A percentile compares a stretch with the other conserved stretches of the same genome.
Evolutionary conservation across 805 yeast species (phyloP).

Genomic region (Myxozyma neotropica): DNA sequence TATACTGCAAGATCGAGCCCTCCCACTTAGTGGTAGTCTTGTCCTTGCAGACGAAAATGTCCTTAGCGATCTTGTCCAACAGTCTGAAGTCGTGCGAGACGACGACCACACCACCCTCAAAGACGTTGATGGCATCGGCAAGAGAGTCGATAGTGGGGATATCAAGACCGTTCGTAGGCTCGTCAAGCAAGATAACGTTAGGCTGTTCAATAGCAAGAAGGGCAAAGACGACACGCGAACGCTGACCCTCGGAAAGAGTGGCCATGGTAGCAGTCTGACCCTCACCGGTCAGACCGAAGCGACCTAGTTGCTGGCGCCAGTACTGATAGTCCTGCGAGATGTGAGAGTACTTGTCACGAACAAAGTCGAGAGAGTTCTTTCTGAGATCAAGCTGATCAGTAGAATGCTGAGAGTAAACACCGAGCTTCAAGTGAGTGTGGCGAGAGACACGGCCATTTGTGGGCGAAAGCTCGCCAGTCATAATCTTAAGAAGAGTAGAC

Average conservation of each 20-base stretch:
- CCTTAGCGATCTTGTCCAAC: slow-evolving; percentile 95
- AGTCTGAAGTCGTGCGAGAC: slow-evolving; percentile 99
- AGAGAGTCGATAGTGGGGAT: slow-evolving; percentile 97
- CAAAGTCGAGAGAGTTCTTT: slow-evolving; percentile 93
- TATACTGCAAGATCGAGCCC: slow-evolving; percentile 85
- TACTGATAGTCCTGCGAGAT: slow-evolving; percentile 98
- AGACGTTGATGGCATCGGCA: slow-evolving; percentile 92
- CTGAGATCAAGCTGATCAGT: slow-evolving; percentile 97
- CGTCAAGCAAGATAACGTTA: slow-evolving; percentile 91
- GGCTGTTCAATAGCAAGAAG: slow-evolving; percentile 93
- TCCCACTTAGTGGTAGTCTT: slow-evolving; percentile 97
- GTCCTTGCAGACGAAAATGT: slow-evolving; percentile 93
- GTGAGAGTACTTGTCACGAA: slow-evolving; percentile 86
- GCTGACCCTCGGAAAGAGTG: slow-evolving; percentile 97
- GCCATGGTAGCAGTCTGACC: slow-evolving; percentile 99
- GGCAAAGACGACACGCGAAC: slow-evolving; percentile 98
- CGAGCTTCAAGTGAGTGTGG: slow-evolving; percentile 96
- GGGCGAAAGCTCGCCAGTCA: slow-evolving; percentile 91
- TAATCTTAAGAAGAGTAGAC: slow-evolving; percentile 89
- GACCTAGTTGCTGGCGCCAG: slow-evolving; percentile 92
- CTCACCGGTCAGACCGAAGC: slow-evolving; percentile 98
- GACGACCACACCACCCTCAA: slow-evolving; percentile 97
- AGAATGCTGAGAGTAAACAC: slow-evolving; percentile 98
- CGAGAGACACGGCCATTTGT: slow-evolving; percentile 95
- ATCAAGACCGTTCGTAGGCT: slow-evolving; percentile 99